These are phyloP conservation scores for Phylloporus rhodoxanthus DNA, from an alignment of 768 basidiomycete genomes.

Conservation along the genomic window DNA sequence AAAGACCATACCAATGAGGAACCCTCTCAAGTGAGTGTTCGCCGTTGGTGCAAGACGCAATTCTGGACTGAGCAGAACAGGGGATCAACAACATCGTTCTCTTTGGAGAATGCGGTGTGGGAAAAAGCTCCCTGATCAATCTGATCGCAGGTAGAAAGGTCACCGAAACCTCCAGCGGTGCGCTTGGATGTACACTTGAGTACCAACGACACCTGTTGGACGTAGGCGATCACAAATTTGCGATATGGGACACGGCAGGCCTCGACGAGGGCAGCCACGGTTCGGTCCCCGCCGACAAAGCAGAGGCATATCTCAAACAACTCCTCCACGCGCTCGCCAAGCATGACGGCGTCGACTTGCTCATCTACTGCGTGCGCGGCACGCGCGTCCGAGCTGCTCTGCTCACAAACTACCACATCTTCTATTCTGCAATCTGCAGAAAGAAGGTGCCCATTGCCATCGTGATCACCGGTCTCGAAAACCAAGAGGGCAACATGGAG, in stretches of 20 bases:
- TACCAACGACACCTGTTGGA: slow-evolving; percentile 19
- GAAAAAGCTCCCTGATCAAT: slow-evolving; percentile 44
- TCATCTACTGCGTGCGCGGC: slow-evolving; percentile 38
- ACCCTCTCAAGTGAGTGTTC: slow-evolving; percentile 8
- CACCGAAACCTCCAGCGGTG: slow-evolving; percentile 28
- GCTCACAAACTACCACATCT: slow-evolving; percentile 36
- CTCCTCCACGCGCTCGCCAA: slow-evolving; percentile 33
- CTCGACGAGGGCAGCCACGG: slow-evolving; percentile 27
- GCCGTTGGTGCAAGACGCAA: not conserved
- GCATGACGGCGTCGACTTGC: slow-evolving; percentile 35
- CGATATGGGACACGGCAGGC: slow-evolving; percentile 33
- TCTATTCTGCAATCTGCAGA: slow-evolving; percentile 37
- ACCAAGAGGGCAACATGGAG: slow-evolving; percentile 31
- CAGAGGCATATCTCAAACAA: slow-evolving; percentile 26
- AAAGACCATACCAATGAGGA: slow-evolving; percentile 2
- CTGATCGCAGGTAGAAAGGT: slow-evolving; percentile 28
- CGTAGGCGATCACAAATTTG: slow-evolving; percentile 16
- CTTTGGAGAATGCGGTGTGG: slow-evolving; percentile 39
- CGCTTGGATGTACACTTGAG: slow-evolving; percentile 34
- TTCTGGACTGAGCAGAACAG: slow-evolving; percentile 7
- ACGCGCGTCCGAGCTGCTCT: slow-evolving; percentile 32
- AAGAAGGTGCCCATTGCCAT: slow-evolving; percentile 35
- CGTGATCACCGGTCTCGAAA: slow-evolving; percentile 39
- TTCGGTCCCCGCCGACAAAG: slow-evolving; percentile 26
- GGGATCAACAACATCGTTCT: slow-evolving; percentile 32